These are phyloP conservation scores for Kurtzmaniella quercitrusa DNA, from an alignment of 1,139 yeast genomes.

Conservation along the genomic window DNA sequence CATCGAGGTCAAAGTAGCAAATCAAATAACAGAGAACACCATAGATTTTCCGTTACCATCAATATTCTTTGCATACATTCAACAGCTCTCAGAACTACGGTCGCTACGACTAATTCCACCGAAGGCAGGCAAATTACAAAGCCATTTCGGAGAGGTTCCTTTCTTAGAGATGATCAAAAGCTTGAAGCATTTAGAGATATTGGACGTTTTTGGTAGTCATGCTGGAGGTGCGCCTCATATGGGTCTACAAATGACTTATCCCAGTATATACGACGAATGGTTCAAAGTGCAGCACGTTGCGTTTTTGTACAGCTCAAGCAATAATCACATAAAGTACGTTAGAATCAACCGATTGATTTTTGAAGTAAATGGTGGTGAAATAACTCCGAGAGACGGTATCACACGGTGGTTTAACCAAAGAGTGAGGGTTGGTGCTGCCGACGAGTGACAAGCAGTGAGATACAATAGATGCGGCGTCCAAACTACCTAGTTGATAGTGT, in stretches of 20 bases:
- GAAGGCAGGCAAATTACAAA: slow-evolving; percentile 19
- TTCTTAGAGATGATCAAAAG: slow-evolving; percentile 16
- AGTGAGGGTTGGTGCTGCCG: slow-evolving; percentile 13
- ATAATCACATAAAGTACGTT: slow-evolving; percentile 32
- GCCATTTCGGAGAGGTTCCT: slow-evolving; percentile 8
- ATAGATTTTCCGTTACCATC: slow-evolving; percentile 20
- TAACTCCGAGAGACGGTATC: slow-evolving; percentile 39
- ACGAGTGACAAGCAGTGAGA: no score
- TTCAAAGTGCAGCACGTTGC: slow-evolving; percentile 53
- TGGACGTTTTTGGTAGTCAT: slow-evolving; percentile 48
- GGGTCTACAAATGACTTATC: slow-evolving; percentile 52
- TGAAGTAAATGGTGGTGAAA: slow-evolving; percentile 18
- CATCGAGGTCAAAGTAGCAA: slow-evolving; percentile 11
- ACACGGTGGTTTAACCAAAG: slow-evolving; percentile 38
- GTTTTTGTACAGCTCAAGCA: slow-evolving; percentile 25
- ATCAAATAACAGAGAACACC: slow-evolving; percentile 16
- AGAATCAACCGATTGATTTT: slow-evolving; percentile 39
- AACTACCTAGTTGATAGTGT: no score
- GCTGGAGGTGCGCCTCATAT: slow-evolving; percentile 55
- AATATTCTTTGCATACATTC: slow-evolving; percentile 12
- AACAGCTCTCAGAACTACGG: slow-evolving; percentile 17
- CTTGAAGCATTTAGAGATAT: slow-evolving; percentile 26
- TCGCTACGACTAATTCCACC: slow-evolving; percentile 41
- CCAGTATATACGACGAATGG: slow-evolving; percentile 57
- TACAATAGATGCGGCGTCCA: no score